Percentiles rank a stretch among this genome's conserved stretches.
Evolutionary conservation across 768 basidiomycete genomes (phyloP).

Genomic region (Lyophyllum atratum): DNA sequence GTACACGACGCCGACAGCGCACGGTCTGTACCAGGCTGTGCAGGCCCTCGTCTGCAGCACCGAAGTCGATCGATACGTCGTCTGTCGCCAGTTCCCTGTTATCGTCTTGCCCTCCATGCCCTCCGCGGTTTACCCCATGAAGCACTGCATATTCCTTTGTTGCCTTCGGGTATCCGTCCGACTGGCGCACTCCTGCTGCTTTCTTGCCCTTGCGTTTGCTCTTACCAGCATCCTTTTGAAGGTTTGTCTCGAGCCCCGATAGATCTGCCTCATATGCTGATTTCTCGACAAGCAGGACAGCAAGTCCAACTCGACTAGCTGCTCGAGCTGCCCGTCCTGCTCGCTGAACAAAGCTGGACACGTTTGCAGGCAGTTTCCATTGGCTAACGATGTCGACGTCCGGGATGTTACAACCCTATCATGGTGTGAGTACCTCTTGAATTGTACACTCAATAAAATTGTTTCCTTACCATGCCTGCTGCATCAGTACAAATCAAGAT

Average conservation of each 20-base stretch:
- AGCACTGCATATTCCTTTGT: neutral
- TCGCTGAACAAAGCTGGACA: conserved; percentile 32
- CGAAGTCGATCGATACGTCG: neutral
- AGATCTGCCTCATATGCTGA: too few relatives aligned
- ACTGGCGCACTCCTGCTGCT: neutral
- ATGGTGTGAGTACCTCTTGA: too few relatives aligned
- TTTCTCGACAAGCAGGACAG: neutral
- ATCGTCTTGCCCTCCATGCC: neutral
- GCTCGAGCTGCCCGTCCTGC: conserved; percentile 30
- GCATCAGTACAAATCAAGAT: conserved; percentile 39
- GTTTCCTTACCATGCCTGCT: conserved; percentile 34
- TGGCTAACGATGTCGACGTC: conserved; percentile 34
- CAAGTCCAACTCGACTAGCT: neutral
- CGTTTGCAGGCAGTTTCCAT: conserved; percentile 27
- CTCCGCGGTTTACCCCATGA: neutral
- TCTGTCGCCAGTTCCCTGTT: neutral
- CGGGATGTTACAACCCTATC: conserved; percentile 26
- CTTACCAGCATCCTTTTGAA: too few relatives aligned
- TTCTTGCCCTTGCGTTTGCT: neutral
- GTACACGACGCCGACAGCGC: neutral
- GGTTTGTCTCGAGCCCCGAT: too few relatives aligned
- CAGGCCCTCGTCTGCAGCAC: conserved; percentile 8
- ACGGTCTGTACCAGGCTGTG: neutral
- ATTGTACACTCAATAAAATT: too few relatives aligned
- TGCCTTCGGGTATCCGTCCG: neutral